These are phyloP conservation scores for Jacaranda copaia DNA, from an alignment of 257 asterid species.

Conservation along the genomic window DNA sequence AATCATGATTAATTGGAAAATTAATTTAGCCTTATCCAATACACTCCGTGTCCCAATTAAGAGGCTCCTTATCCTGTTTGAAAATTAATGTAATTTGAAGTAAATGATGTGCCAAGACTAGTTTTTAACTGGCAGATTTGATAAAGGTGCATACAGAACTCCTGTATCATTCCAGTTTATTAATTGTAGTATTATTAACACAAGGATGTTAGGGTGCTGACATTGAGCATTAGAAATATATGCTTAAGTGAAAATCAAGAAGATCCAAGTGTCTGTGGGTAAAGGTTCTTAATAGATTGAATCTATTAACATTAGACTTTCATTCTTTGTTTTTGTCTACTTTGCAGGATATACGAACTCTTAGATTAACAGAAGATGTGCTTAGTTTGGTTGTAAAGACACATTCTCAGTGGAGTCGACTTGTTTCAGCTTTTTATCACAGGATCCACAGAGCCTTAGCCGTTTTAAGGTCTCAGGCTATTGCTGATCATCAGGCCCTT, in stretches of 20 bases:
- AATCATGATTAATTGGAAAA: too few species aligned
- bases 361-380: slow-evolving; percentile 72
- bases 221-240: neutral
- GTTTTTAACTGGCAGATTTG: neutral
- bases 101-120: too few species aligned
- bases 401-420: slow-evolving; percentile 86
- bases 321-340: slow-evolving; percentile 25
- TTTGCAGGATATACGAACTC: slow-evolving; percentile 70
- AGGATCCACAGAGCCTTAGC: slow-evolving; percentile 95
- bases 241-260: neutral
- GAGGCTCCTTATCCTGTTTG: neutral
- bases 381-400: slow-evolving; percentile 68
- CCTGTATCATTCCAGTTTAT: neutral
- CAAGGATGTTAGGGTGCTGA: slow-evolving; percentile 14
- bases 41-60: neutral
- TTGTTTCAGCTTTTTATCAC: slow-evolving; percentile 92
- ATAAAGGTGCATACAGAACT: neutral
- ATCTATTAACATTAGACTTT: neutral
- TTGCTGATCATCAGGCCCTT: slow-evolving; percentile 92
- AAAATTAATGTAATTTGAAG: too few species aligned
- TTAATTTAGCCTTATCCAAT: neutral
- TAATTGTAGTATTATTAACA: slow-evolving; percentile 9
- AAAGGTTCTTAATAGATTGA: neutral
- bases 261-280: neutral
- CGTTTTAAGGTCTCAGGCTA: slow-evolving; percentile 92